phyloP scores from a whole-genome alignment of 192 early-diverging fungal species.

The Rhizophagus clarus region DNA sequence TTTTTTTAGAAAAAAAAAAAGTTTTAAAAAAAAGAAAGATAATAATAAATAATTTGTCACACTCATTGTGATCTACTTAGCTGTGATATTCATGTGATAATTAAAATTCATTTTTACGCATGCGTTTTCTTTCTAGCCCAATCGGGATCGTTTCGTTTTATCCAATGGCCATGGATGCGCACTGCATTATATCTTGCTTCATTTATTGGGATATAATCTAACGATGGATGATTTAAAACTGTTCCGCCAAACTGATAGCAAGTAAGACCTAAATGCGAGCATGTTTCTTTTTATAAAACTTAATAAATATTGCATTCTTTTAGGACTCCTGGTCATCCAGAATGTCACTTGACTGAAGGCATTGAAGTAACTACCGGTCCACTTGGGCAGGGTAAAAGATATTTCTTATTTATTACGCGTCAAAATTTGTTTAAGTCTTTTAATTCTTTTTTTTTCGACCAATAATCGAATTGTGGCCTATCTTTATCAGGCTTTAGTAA shows the following conservation, averaged over 20 bases:
- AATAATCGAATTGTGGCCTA: not conserved
- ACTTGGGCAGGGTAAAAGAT: conserved; percentile 43
- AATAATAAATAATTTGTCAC: not conserved
- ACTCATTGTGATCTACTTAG: not conserved
- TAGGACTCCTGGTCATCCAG: conserved; percentile 97
- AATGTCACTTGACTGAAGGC: conserved; percentile 82
- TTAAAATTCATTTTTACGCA: not conserved
- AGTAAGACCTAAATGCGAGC: conserved; percentile 52
- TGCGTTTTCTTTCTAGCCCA: conserved; percentile 50
- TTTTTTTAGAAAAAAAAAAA: too few species aligned
- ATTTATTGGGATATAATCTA: conserved; percentile 87
- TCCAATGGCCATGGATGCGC: conserved; percentile 98
- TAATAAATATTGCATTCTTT: not conserved
- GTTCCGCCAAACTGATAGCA: conserved; percentile 82
- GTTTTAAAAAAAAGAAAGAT: too few species aligned
- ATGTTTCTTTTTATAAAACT: not conserved
- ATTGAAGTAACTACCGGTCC: conserved; percentile 91
- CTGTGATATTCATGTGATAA: not conserved
- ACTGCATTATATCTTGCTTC: conserved; percentile 87
- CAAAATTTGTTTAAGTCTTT: too few species aligned
- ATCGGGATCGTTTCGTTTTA: conserved; percentile 96
- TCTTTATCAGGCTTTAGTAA: conserved; percentile 67
- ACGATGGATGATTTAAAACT: conserved; percentile 88
- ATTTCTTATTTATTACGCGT: not conserved
- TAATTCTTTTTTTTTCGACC: not conserved